Conservation (phyloP, 345 rosid species). For the Rhodamnia rubescens region DNA sequence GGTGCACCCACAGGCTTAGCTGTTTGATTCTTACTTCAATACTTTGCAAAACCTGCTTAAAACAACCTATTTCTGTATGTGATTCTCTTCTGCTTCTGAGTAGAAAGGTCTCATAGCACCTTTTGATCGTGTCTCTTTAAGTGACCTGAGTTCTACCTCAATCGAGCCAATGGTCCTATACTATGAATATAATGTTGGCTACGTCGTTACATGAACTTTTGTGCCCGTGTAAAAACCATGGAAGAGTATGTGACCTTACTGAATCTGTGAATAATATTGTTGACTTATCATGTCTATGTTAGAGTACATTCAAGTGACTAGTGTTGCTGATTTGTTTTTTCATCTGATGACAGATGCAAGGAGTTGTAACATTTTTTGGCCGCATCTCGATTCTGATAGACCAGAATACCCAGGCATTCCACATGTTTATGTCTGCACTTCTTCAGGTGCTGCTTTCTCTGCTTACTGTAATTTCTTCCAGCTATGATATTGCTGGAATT, state of each 20-base stretch:
- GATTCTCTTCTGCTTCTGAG: not conserved
- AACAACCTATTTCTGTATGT: not conserved
- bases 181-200: not conserved
- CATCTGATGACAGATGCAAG: slow-evolving; percentile 60
- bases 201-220: not conserved
- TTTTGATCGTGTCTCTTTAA: not conserved
- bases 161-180: not conserved
- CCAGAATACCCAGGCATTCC: slow-evolving; percentile 86
- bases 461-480: not conserved
- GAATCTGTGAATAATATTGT: not conserved
- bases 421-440: slow-evolving; percentile 86
- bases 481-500: not conserved
- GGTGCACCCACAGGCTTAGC: not conserved
- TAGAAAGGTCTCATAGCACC: not conserved
- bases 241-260: not conserved
- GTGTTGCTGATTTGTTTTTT: not conserved
- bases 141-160: not conserved
- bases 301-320: not conserved
- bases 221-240: not conserved
- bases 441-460: slow-evolving; percentile 54
- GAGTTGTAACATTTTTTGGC: slow-evolving; percentile 74
- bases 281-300: not conserved
- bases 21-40: not conserved
- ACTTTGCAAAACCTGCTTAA: not conserved
- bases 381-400: slow-evolving; percentile 69